Evolutionary conservation across 768 basidiomycete genomes (phyloP), one percentile per base, ranked within the genome.

Genomic region (Pulveroboletus sp.): DNA sequence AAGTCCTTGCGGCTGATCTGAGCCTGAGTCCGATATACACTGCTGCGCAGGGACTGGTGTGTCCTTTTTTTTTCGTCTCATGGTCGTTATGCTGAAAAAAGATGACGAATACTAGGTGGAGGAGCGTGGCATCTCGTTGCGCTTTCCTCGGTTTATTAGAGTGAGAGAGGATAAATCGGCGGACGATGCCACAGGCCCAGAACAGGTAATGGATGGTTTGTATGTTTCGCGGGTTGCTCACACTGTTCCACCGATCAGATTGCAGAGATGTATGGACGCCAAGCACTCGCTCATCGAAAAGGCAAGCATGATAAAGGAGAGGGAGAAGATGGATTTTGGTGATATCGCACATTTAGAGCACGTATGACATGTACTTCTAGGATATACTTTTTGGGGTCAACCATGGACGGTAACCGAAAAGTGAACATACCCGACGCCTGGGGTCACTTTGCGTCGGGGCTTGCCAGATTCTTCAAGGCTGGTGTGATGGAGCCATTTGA

Each of bases 11-110:
- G 3, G 97, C 97, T 7, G 97, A 99, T 72, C 68, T 99, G 60
- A 97, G 93, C 68, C 71, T 98, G 71, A 97, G 94, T 70, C 97
- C 97, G 8, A 78, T 97, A 44, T 97, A 97, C 62, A 89, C 88
- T n/a, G 94, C 94, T 4, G 94, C 87, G 17, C 89, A 92, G 63
- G 94, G 94, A 59, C 61, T 90, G 73, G 93, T 93, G 60, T 52
- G 85, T 74, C 32, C 23, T 16, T 4, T 24, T 32, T 24, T 16
- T 4, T 24, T 21, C 20, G 14, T 19, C 45, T 40, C 29, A 32
- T 31, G 44, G 14, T 21, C 23, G 31, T n/a, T 51, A 40, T n/a
- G 27, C 37, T 42, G 21, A 50, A 25, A 44, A 42, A 27, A 34
- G 13, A n/a, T n/a, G 20, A 46, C 6, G 27, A 32, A 29, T 21